These are phyloP conservation scores for Isatis tinctoria DNA, from an alignment of 345 rosid genomes.

Conservation along the genomic window DNA sequence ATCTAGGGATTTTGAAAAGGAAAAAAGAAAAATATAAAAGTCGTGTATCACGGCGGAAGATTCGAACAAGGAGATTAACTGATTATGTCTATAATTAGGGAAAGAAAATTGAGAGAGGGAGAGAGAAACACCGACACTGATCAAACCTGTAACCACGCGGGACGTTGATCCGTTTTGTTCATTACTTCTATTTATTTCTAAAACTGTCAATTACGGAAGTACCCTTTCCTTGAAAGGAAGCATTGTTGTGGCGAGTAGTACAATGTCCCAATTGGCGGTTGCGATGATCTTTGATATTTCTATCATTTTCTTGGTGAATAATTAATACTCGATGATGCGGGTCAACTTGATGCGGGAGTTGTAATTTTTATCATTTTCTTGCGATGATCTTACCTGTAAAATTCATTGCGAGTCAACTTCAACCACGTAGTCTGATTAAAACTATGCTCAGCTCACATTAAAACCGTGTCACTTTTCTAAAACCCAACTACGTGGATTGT, in stretches of 20 bases:
- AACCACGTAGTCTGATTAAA: not conserved
- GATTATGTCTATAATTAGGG: conserved; percentile 1
- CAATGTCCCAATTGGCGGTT: not conserved
- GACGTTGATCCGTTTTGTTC: conserved; percentile 8
- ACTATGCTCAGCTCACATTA: not conserved
- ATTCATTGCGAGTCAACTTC: conserved; percentile 16
- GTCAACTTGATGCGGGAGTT: too few relatives aligned
- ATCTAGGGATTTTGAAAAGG: conserved; percentile 7
- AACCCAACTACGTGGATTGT: not conserved
- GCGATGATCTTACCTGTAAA: conserved; percentile 1
- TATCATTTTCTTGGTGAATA: not conserved
- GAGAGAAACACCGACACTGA: conserved; percentile 22
- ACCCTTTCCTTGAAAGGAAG: conserved; percentile 13
- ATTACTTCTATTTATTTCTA: not conserved
- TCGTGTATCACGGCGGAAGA: not conserved
- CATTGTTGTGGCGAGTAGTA: conserved; percentile 4
- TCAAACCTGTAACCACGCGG: conserved; percentile 33
- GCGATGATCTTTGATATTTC: not conserved
- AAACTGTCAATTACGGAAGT: not conserved
- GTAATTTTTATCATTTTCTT: not conserved
- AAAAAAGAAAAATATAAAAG: not conserved
- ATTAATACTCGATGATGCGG: not conserved
- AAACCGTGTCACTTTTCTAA: not conserved
- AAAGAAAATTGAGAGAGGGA: not conserved
- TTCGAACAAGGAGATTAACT: not conserved